phyloP scores from a whole-genome alignment of 495 filamentous ascomycete species.

The Penicillium pancosmium region DNA sequence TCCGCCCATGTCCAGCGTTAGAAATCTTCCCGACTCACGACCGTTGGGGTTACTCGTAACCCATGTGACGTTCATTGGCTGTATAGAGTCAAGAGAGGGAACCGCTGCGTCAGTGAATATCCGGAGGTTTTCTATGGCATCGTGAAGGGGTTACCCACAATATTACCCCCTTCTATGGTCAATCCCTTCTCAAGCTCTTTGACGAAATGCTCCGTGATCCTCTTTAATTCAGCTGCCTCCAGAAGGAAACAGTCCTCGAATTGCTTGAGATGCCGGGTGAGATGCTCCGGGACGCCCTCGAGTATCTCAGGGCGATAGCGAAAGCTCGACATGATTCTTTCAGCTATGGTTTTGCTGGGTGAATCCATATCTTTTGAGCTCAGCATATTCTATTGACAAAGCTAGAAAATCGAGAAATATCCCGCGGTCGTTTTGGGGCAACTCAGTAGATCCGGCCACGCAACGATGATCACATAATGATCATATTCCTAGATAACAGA shows the following conservation, averaged over 20 bases:
- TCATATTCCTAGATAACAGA: background rate
- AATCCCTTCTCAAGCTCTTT: slow-evolving; percentile 82
- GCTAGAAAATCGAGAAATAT: background rate
- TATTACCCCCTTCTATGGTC: slow-evolving; percentile 76
- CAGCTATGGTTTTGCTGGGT: background rate
- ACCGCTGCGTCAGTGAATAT: background rate
- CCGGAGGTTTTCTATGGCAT: background rate
- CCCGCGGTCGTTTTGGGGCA: background rate
- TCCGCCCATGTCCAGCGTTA: slow-evolving; percentile 94
- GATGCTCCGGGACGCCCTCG: slow-evolving; percentile 70
- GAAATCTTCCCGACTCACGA: slow-evolving; percentile 78
- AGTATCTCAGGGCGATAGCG: slow-evolving; percentile 54
- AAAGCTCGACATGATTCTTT: slow-evolving; percentile 19
- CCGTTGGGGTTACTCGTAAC: slow-evolving; percentile 84
- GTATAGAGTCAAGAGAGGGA: background rate
- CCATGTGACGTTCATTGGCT: slow-evolving; percentile 99
- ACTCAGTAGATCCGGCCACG: slow-evolving; percentile 5
- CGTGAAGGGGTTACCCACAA: slow-evolving; percentile 60
- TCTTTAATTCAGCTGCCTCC: slow-evolving; percentile 71
- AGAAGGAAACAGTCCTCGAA: slow-evolving; percentile 79
- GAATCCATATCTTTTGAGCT: background rate
- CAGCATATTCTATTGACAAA: background rate
- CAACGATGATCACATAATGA: slow-evolving; percentile 30
- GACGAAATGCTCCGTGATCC: slow-evolving; percentile 84
- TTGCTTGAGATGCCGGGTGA: slow-evolving; percentile 70